Evolutionary conservation across 2,329 filamentous ascomycete species (phyloP).

Genomic region (Fusarium begoniae): DNA sequence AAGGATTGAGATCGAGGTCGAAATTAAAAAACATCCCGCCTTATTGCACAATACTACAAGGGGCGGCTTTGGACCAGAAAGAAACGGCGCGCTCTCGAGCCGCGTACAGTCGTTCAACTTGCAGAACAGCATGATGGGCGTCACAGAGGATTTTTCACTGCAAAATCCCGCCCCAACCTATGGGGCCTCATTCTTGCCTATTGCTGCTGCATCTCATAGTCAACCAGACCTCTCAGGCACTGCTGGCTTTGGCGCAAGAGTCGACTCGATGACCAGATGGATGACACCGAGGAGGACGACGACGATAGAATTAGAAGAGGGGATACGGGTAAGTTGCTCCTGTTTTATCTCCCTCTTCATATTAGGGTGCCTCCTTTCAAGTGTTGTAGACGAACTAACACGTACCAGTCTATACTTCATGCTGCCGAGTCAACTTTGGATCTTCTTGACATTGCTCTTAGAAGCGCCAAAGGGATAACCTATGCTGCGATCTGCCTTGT

Average conservation of each 20-base stretch:
- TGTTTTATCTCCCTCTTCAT: not conserved
- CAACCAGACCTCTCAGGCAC: constrained; percentile 16
- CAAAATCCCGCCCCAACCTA: not conserved
- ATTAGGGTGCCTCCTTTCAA: not conserved
- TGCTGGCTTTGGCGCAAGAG: constrained; percentile 2
- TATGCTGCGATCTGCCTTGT: not conserved
- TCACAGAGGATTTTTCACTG: not conserved
- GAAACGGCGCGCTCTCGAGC: not conserved
- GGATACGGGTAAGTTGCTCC: not conserved
- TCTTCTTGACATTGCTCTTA: not conserved
- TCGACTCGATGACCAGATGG: constrained; percentile 10
- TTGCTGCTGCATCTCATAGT: constrained; percentile 3
- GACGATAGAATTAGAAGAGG: constrained; percentile 8
- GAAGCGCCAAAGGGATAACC: not conserved
- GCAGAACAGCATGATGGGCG: not conserved
- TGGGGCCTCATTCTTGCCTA: not conserved
- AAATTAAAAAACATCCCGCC: constrained; percentile 1
- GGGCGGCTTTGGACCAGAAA: not conserved
- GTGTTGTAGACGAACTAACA: not conserved
- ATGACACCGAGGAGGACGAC: constrained; percentile 1
- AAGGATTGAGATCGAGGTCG: constrained; percentile 3
- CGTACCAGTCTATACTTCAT: not conserved
- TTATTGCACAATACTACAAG: not conserved
- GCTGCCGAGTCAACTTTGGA: not conserved
- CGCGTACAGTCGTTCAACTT: not conserved